Base-by-base conservation (phyloP, 148 eudicot genomes). In the Vaccinium vitisidaea region DNA sequence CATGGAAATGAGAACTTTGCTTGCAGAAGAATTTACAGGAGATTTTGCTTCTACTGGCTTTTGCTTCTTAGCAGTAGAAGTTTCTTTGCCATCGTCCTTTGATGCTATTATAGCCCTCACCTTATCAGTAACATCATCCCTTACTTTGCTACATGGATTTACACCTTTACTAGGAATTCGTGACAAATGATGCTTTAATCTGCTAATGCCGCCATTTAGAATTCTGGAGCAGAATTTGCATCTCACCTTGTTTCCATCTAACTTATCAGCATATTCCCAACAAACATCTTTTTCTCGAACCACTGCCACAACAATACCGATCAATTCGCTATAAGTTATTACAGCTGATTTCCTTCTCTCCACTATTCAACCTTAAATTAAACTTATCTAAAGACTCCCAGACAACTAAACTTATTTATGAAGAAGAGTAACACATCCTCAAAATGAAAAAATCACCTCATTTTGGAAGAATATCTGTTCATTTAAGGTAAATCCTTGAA, bases 141-240 rank as follows among this genome's bases (percentile, higher is more conserved):
- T 89, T 49, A 95, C 99, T 85, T 96, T 92, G 83, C 89, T 92
- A 85, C 99, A 96, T 75, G 99, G 98, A 86, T 93, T 96, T 39
- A 96, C 99, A 14, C 99, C 99, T 93, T 94, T 94, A 90, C 99
- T 93, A 14, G 99, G 99, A 89, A 96, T 86, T 85, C 98, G 89
- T 59, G 99, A 96, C 75, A 96, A 88, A 88, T 96, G 99, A 90
- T 96, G 96, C 85, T 96, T 96, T 83, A 96, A 88, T 86, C 99
- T 90, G 89, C 99, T 96, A 75, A 96, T 95, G 30, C 99, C 98
- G 0, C 99, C 99, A 84, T 96, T 96, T 39, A 96, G 84, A 84
- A 93, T 77, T 87, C 99, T 88, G 11, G 84, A 86, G 85, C 99
- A 96, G 86, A 96, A 96, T 80, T 93, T 96, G 92, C 99, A 96